Evolutionary conservation across 2,329 filamentous ascomycete genomes (phyloP).

Genomic region (Neopestalotiopsis sp.): DNA sequence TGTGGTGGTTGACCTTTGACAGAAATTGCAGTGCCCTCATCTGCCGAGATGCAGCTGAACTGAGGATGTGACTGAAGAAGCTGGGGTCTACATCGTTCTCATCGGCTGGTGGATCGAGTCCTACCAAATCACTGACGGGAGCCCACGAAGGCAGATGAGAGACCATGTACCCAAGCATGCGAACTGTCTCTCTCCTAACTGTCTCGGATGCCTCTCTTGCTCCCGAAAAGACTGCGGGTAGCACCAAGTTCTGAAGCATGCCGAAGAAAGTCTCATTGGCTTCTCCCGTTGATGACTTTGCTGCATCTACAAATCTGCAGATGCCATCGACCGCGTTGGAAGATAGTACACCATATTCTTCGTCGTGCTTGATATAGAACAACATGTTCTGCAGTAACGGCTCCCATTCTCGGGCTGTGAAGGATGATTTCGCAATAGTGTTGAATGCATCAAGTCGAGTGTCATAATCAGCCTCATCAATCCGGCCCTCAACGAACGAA

Average conservation of each 20-base stretch:
- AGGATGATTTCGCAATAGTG: slow-evolving; percentile 64
- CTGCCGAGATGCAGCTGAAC: slow-evolving; percentile 86
- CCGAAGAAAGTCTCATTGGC: slow-evolving; percentile 55
- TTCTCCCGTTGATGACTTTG: slow-evolving; percentile 47
- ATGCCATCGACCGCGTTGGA: slow-evolving; percentile 82
- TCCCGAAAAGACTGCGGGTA: slow-evolving; percentile 79
- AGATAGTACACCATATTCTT: slow-evolving; percentile 84
- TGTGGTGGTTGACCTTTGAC: slow-evolving; percentile 67
- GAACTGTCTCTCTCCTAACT: slow-evolving; percentile 81
- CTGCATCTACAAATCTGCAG: slow-evolving; percentile 75
- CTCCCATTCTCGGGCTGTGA: slow-evolving; percentile 79
- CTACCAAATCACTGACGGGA: slow-evolving; percentile 74
- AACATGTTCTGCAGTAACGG: slow-evolving; percentile 89
- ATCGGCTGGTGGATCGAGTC: slow-evolving; percentile 64
- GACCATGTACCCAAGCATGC: slow-evolving; percentile 79
- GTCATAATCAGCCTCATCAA: slow-evolving; percentile 91
- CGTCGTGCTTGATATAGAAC: slow-evolving; percentile 83
- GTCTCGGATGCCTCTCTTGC: slow-evolving; percentile 81
- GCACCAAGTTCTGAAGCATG: slow-evolving; percentile 67
- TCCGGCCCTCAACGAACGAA: slow-evolving; percentile 70
- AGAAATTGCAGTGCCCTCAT: slow-evolving; percentile 82
- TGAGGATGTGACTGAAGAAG: slow-evolving; percentile 92
- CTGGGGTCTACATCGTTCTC: slow-evolving; percentile 71
- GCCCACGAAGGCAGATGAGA: slow-evolving; percentile 72
- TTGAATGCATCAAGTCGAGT: slow-evolving; percentile 79